phyloP scores from a whole-genome alignment of 176 grass and related monocot genomes.

The Ensete ventricosum region DNA sequence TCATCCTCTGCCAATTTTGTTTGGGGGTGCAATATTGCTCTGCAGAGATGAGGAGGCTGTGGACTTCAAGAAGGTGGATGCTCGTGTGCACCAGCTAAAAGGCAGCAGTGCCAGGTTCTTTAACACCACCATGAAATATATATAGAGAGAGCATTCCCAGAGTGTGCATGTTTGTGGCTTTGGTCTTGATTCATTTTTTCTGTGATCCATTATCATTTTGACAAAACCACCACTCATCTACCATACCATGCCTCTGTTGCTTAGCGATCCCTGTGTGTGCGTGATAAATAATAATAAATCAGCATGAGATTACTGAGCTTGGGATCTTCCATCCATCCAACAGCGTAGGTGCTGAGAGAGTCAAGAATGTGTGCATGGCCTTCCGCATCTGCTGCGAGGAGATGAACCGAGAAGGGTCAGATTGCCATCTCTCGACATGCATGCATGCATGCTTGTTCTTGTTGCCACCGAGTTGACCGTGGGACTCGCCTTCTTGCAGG shows the following conservation, averaged over 20 bases:
- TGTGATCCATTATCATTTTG: too few relatives aligned
- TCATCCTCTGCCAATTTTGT: constrained; percentile 6
- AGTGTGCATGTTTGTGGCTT: not conserved
- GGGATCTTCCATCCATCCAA: not conserved
- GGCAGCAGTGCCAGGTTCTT: constrained; percentile 43
- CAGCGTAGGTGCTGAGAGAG: constrained; percentile 36
- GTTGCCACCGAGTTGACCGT: too few relatives aligned
- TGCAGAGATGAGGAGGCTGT: constrained; percentile 30
- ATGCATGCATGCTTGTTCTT: not conserved
- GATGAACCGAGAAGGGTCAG: constrained; percentile 27
- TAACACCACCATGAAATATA: not conserved
- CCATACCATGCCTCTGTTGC: too few relatives aligned
- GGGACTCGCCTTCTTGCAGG: not conserved
- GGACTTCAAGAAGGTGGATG: constrained; percentile 45
- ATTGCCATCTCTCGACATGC: not conserved
- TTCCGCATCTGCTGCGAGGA: constrained; percentile 25
- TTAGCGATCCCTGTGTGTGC: too few relatives aligned
- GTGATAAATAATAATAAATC: too few relatives aligned
- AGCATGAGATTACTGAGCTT: too few relatives aligned
- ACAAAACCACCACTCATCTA: too few relatives aligned
- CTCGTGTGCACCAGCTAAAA: constrained; percentile 41
- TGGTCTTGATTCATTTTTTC: too few relatives aligned
- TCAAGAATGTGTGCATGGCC: constrained; percentile 26
- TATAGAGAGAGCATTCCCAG: constrained; percentile 15
- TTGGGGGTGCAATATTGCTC: not conserved